phyloP scores from a whole-genome alignment of 352 stramenopile genomes.

The Thraustochytrium striatum region DNA sequence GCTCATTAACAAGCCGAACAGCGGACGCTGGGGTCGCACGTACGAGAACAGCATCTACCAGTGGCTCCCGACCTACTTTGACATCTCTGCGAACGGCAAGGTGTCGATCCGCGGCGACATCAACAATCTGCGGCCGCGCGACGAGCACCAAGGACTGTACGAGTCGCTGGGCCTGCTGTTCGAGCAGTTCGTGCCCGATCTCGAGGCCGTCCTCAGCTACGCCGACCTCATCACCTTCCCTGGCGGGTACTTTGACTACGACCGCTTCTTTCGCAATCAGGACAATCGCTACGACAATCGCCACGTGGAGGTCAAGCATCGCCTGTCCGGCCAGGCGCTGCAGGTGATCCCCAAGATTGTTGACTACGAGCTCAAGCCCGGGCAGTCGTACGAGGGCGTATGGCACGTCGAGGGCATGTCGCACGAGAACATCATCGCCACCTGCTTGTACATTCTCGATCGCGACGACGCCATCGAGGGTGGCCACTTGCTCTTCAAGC shows the following conservation, averaged over 20 bases:
- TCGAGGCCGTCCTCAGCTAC: conserved; percentile 6
- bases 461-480: conserved; percentile 44
- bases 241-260: background rate
- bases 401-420: conserved; percentile 54
- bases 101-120: conserved; percentile 49
- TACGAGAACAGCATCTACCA: conserved; percentile 23
- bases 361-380: conserved; percentile 49
- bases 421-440: conserved; percentile 52
- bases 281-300: background rate
- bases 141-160: conserved; percentile 44
- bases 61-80: conserved; percentile 49
- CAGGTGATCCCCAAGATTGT: conserved; percentile 53
- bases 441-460: conserved; percentile 41
- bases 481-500: conserved; percentile 29
- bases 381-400: conserved; percentile 48
- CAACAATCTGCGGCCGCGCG: conserved; percentile 48
- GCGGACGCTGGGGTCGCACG: background rate
- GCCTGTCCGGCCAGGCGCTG: conserved; percentile 20
- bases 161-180: background rate
- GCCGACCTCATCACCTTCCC: background rate
- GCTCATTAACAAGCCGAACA: no score
- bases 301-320: background rate
- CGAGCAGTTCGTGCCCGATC: background rate
- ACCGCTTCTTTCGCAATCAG: background rate
- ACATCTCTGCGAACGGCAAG: conserved; percentile 10